Evolutionary conservation across 1,139 yeast genomes (phyloP).

Genomic region (Debaryomycetaceae sp.): DNA sequence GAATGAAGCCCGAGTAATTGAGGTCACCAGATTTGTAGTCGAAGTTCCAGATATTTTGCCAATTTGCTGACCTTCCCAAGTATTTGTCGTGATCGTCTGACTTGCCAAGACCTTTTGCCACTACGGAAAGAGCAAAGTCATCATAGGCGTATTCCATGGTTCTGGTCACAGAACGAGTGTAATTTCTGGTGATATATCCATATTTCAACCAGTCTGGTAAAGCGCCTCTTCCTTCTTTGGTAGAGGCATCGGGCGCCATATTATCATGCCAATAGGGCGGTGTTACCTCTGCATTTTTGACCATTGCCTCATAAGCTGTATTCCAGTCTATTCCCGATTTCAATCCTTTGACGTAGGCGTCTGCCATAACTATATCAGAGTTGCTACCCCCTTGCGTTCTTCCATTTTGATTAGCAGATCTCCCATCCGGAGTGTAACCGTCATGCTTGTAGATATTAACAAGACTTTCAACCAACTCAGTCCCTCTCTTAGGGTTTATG

Average conservation of each 20-base stretch:
- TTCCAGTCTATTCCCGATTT: constrained; percentile 23
- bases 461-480: constrained; percentile 28
- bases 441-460: constrained; percentile 28
- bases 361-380: constrained; percentile 38
- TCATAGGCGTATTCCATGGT: constrained; percentile 38
- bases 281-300: constrained; percentile 31
- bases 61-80: constrained; percentile 29
- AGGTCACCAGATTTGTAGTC: constrained; percentile 16
- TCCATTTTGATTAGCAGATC: constrained; percentile 37
- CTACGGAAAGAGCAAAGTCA: constrained; percentile 33
- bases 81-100: constrained; percentile 23
- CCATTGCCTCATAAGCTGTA: constrained; percentile 32
- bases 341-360: constrained; percentile 30
- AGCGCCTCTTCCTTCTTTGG: constrained; percentile 30
- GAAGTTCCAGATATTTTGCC: constrained; percentile 37
- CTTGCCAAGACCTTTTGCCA: constrained; percentile 28
- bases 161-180: constrained; percentile 31
- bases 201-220: constrained; percentile 27
- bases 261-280: constrained; percentile 25
- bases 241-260: constrained; percentile 25
- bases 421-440: constrained; percentile 38
- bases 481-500: constrained; percentile 24
- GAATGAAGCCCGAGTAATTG: constrained; percentile 30
- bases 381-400: constrained; percentile 40
- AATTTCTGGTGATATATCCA: constrained; percentile 27